A percentile compares a stretch with the other conserved stretches of the same genome.
phyloP scores from a whole-genome alignment of 1,284 basidiomycete genomes.

The Acaromyces ingoldii region DNA sequence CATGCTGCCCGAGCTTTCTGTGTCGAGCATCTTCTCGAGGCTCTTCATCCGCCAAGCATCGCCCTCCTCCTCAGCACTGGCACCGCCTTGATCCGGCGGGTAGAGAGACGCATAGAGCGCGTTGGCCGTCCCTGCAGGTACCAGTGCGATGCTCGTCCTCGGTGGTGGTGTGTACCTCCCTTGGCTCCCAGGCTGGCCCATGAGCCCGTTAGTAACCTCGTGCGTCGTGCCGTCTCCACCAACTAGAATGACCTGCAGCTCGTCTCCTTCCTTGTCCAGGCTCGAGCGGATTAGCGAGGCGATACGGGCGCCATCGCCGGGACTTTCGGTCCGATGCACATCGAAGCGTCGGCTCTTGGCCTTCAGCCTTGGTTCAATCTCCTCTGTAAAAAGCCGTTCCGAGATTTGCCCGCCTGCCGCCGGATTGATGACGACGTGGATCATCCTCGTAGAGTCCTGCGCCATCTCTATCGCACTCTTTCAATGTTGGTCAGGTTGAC shows the following conservation, averaged over 20 bases:
- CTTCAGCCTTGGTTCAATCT: slow-evolving; percentile 11
- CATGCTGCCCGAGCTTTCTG: not conserved
- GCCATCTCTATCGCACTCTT: too few relatives aligned
- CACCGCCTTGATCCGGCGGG: slow-evolving; percentile 51
- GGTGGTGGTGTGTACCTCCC: slow-evolving; percentile 5
- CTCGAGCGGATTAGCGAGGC: slow-evolving; percentile 7
- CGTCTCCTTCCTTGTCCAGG: slow-evolving; percentile 16
- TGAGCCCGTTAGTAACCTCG: slow-evolving; percentile 45
- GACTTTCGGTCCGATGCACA: slow-evolving; percentile 7
- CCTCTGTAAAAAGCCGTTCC: not conserved
- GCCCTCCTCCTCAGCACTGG: not conserved
- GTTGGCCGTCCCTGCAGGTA: slow-evolving; percentile 86
- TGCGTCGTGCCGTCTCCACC: slow-evolving; percentile 52
- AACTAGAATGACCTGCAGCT: slow-evolving; percentile 50
- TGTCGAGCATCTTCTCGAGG: not conserved
- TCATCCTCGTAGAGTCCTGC: too few relatives aligned
- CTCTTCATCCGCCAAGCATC: slow-evolving; percentile 44
- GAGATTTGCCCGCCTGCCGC: not conserved
- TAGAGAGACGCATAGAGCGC: slow-evolving; percentile 67
- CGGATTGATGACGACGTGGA: slow-evolving; percentile 9
- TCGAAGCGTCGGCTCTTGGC: not conserved
- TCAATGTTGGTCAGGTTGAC: too few relatives aligned
- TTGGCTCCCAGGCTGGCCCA: not conserved
- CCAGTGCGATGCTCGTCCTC: slow-evolving; percentile 47
- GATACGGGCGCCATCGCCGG: slow-evolving; percentile 17